Evolutionary conservation across 2,329 filamentous ascomycete species (phyloP).

Genomic region (Dactylellina leptospora): DNA sequence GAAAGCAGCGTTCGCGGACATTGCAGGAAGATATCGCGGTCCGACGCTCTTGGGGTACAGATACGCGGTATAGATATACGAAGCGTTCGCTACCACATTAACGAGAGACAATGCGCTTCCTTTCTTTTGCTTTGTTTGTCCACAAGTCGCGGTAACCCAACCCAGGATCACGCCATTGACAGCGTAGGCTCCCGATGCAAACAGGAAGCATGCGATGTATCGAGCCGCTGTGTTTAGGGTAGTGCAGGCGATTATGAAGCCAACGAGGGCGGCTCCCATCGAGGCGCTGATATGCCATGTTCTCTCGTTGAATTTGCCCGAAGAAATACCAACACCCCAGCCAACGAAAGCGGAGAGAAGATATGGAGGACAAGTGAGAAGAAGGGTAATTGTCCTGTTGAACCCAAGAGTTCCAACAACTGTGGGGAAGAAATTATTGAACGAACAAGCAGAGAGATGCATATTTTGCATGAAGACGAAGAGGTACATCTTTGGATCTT

Average conservation of each 20-base stretch:
- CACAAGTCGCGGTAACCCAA: conserved; percentile 63
- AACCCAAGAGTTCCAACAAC: conserved; percentile 66
- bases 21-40: conserved; percentile 63
- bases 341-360: conserved; percentile 64
- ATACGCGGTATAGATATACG: conserved; percentile 65
- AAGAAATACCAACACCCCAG: conserved; percentile 65
- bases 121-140: conserved; percentile 65
- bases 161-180: conserved; percentile 65
- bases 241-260: conserved; percentile 61
- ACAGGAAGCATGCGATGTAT: conserved; percentile 62
- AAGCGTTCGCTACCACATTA: conserved; percentile 64
- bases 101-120: conserved; percentile 64
- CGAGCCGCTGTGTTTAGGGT: conserved; percentile 61
- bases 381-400: conserved; percentile 64
- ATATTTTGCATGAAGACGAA: conserved; percentile 68
- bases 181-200: conserved; percentile 60
- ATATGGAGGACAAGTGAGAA: conserved; percentile 67
- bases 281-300: conserved; percentile 65
- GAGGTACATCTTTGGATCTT: conserved; percentile 66
- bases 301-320: conserved; percentile 64
- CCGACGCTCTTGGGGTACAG: conserved; percentile 63
- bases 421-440: conserved; percentile 59
- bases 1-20: conserved; percentile 62
- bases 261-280: conserved; percentile 61
- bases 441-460: conserved; percentile 65